A percentile compares a stretch with the other conserved stretches of the same genome.
phyloP scores from a whole-genome alignment of 352 stramenopile genomes.

The Phytophthora agathidicida region DNA sequence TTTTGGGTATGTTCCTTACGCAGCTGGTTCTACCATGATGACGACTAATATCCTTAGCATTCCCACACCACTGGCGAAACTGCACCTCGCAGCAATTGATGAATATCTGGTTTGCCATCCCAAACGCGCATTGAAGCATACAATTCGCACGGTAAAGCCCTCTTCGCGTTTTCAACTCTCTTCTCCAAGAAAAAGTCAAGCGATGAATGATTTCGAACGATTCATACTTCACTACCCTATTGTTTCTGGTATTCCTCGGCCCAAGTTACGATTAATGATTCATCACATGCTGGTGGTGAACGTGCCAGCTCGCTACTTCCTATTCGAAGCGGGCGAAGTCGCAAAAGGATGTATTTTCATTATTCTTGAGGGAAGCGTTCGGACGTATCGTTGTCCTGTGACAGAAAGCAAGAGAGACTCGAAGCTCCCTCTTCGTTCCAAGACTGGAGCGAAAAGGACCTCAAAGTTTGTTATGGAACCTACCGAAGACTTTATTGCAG shows the following conservation, averaged over 20 bases:
- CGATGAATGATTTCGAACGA: constrained; percentile 20
- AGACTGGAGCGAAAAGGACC: neutral
- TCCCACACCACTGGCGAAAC: constrained; percentile 29
- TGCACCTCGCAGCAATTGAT: constrained; percentile 39
- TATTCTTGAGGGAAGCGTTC: constrained; percentile 25
- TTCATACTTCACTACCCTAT: constrained; percentile 23
- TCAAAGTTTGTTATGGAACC: neutral
- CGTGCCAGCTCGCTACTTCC: constrained; percentile 24
- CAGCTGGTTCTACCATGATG: neutral
- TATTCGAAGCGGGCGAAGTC: constrained; percentile 35
- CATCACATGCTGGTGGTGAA: constrained; percentile 17
- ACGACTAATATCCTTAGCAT: constrained; percentile 36
- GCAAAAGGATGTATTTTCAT: constrained; percentile 23
- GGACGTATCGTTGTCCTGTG: constrained; percentile 15
- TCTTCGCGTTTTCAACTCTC: neutral
- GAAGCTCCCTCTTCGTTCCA: neutral
- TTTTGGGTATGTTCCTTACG: constrained; percentile 47
- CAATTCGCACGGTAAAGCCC: constrained; percentile 20
- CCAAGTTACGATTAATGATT: constrained; percentile 17
- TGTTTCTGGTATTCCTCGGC: constrained; percentile 30
- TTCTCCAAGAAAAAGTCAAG: neutral
- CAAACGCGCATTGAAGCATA: constrained; percentile 37
- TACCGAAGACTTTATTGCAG: neutral
- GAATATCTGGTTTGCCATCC: constrained; percentile 51
- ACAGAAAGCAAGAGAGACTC: neutral